A percentile compares a stretch with the other conserved stretches of the same genome.
Evolutionary conservation across 2,329 filamentous ascomycete genomes (phyloP).

Genomic region (Ophiostoma perfectum): DNA sequence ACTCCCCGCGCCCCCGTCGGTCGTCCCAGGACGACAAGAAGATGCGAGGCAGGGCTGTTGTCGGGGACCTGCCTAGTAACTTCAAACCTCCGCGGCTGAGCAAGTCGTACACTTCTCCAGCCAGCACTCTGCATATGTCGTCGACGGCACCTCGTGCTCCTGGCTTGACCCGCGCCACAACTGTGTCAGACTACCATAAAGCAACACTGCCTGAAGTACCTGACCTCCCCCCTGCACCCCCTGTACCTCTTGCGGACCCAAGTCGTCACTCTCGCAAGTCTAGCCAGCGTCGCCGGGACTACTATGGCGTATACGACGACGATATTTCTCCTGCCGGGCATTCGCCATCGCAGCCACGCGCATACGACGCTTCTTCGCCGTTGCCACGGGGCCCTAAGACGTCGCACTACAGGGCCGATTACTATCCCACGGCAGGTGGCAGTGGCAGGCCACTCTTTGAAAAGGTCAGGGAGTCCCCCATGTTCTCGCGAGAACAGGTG

Average conservation of each 20-base stretch:
- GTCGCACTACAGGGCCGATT: not conserved
- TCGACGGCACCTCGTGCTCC: slow-evolving; percentile 22
- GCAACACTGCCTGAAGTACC: slow-evolving; percentile 20
- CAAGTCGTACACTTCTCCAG: slow-evolving; percentile 29
- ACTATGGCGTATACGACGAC: slow-evolving; percentile 21
- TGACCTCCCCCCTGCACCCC: slow-evolving; percentile 14
- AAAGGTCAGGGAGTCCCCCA: slow-evolving; percentile 25
- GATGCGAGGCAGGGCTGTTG: slow-evolving; percentile 10
- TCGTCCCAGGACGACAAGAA: slow-evolving; percentile 27
- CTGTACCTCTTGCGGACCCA: not conserved
- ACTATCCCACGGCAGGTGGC: not conserved
- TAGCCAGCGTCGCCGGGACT: slow-evolving; percentile 24
- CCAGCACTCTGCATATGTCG: slow-evolving; percentile 26
- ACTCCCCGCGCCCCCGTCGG: slow-evolving; percentile 18
- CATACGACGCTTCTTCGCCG: not conserved
- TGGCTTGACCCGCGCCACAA: slow-evolving; percentile 24
- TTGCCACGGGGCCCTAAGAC: not conserved
- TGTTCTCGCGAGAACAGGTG: slow-evolving; percentile 24
- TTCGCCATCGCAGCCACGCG: not conserved
- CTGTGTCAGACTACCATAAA: slow-evolving; percentile 25
- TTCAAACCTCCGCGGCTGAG: slow-evolving; percentile 28
- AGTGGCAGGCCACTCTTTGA: not conserved
- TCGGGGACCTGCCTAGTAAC: slow-evolving; percentile 19
- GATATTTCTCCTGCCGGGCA: slow-evolving; percentile 8
- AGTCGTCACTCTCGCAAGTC: slow-evolving; percentile 22